These are phyloP conservation scores for Protea cynaroides DNA, from an alignment of 164 flowering plant genomes.

Conservation along the genomic window DNA sequence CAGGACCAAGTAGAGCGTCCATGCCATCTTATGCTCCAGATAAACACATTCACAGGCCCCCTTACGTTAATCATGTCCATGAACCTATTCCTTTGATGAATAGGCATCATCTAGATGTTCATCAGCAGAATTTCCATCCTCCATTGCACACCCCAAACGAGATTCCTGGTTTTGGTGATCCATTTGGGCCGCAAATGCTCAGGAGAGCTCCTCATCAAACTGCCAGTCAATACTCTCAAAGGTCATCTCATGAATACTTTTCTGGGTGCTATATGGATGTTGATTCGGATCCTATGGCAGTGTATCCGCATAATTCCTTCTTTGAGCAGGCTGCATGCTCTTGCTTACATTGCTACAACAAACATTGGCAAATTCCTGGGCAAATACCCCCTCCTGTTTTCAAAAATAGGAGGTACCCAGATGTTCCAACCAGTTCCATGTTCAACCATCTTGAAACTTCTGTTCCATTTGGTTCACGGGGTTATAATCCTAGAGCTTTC, in stretches of 20 bases:
- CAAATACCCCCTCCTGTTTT: constrained; percentile 30
- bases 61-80: constrained; percentile 24
- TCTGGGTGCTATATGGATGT: constrained; percentile 31
- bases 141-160: constrained; percentile 29
- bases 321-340: constrained; percentile 57
- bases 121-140: constrained; percentile 35
- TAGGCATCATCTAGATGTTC: constrained; percentile 22
- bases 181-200: constrained; percentile 28
- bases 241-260: constrained; percentile 27
- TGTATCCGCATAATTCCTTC: constrained; percentile 29
- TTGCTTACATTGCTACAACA: constrained; percentile 49
- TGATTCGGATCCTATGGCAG: constrained; percentile 24
- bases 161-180: constrained; percentile 37
- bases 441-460: constrained; percentile 28
- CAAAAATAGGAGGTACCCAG: constrained; percentile 25
- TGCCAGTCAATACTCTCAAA: constrained; percentile 24
- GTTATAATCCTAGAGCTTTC: constrained; percentile 20
- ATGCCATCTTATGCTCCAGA: constrained; percentile 27
- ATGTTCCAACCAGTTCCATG: constrained; percentile 27
- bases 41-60: constrained; percentile 22
- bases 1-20: constrained; percentile 19
- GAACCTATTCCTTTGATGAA: constrained; percentile 25
- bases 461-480: constrained; percentile 25
- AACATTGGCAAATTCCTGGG: constrained; percentile 30
- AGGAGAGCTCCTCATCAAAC: constrained; percentile 25